Evolutionary conservation across 495 filamentous ascomycete species (phyloP).

Genomic region (Lepidopterella palustris): DNA sequence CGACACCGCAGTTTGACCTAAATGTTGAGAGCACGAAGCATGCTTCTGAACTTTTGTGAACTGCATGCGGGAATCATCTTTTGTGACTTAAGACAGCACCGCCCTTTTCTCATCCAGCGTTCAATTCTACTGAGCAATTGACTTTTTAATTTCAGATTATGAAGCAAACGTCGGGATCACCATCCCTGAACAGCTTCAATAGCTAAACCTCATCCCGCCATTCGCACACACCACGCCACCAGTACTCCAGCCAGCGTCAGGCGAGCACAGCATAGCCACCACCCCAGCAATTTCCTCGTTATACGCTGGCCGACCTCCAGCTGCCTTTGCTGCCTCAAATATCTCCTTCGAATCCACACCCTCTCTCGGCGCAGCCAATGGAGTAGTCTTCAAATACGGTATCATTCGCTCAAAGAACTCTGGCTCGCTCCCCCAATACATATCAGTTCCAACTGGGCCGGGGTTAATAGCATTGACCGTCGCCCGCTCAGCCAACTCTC

Average conservation of each 20-base stretch:
- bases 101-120: too few relatives aligned
- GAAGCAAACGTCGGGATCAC: too few relatives aligned
- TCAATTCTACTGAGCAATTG: too few relatives aligned
- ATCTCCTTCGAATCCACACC: slow-evolving; percentile 57
- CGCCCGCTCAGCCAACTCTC: slow-evolving; percentile 67
- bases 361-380: slow-evolving; percentile 49
- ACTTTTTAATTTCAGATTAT: too few relatives aligned
- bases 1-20: too few relatives aligned
- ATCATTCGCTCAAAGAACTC: slow-evolving; percentile 51
- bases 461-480: slow-evolving; percentile 90
- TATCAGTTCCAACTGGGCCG: slow-evolving; percentile 78
- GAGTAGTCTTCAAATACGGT: slow-evolving; percentile 58
- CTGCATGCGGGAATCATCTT: too few relatives aligned
- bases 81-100: too few relatives aligned
- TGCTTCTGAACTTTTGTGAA: background rate
- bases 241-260: slow-evolving; percentile 72
- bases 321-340: slow-evolving; percentile 50
- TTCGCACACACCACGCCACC: slow-evolving; percentile 85
- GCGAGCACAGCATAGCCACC: slow-evolving; percentile 73
- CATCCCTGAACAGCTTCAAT: too few relatives aligned
- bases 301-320: slow-evolving; percentile 66
- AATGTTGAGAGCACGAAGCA: background rate
- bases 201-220: slow-evolving; percentile 64
- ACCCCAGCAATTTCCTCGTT: slow-evolving; percentile 74
- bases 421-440: slow-evolving; percentile 51